phyloP scores from a whole-genome alignment of 768 basidiomycete genomes.

The Hebeloma cylindrosporum region DNA sequence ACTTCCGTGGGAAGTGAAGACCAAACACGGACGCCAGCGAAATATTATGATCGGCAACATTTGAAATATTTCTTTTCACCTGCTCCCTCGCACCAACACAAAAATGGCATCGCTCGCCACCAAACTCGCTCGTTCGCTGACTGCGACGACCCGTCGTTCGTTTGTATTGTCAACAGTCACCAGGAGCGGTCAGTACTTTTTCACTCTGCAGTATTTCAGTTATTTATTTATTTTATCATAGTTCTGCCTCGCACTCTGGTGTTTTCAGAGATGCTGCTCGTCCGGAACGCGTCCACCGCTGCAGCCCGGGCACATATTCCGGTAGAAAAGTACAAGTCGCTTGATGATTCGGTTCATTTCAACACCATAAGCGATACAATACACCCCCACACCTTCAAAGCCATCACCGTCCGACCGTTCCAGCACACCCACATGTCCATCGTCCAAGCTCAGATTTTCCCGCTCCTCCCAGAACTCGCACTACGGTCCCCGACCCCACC shows the following conservation, averaged over 20 bases:
- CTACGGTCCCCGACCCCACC: conserved; percentile 40
- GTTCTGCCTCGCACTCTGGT: conserved; percentile 19
- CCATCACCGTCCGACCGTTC: conserved; percentile 66
- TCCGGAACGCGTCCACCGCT: conserved; percentile 10
- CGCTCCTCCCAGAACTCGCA: conserved; percentile 70
- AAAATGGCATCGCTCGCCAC: too few species aligned
- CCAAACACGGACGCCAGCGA: background rate
- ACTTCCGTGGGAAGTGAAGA: conserved; percentile 1
- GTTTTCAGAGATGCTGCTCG: conserved; percentile 16
- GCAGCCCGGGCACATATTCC: conserved; percentile 4
- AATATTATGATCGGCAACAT: too few species aligned
- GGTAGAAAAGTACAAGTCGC: too few species aligned
- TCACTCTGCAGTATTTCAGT: background rate
- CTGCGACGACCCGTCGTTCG: conserved; percentile 18
- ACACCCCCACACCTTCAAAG: conserved; percentile 46
- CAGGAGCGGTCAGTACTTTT: conserved; percentile 11
- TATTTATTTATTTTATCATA: background rate
- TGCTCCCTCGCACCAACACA: too few species aligned
- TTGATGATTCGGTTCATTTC: conserved; percentile 19
- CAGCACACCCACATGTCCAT: conserved; percentile 69
- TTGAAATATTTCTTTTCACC: too few species aligned
- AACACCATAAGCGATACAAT: conserved; percentile 39
- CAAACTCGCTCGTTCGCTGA: background rate
- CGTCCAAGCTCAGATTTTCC: conserved; percentile 80
- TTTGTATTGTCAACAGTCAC: conserved; percentile 23